Base-by-base conservation (phyloP, 441 rosid species). In the Hura crepitans region DNA sequence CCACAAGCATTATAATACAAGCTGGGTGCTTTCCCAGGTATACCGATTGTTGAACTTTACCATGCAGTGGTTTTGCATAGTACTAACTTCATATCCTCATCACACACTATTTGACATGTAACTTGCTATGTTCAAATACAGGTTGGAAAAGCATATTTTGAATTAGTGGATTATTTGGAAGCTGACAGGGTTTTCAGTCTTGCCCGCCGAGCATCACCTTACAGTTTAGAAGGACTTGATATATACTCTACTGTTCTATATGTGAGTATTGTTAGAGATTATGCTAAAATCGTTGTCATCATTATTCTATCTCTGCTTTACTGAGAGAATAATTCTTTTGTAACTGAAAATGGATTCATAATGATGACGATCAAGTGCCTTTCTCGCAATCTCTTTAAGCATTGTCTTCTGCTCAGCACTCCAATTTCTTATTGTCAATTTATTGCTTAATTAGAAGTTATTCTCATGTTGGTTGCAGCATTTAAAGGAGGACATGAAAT, bases 11-110 rank as follows among this genome's bases (percentile, higher is more conserved):
- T 90, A 92, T 81, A 90, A 83, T 72, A 92, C 99, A 50, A 90
- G 93, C 66, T 95, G 99, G 99, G 97, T 95, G 75, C 93, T 95
- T 79, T 86, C 92, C 62, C 97, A 90, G 97, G 99, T 95, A 83
- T 35, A 45, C 60, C 68, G 33, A 35, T 61, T 65, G 30, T 45
- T 65, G 55, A 43, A 55, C 22, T 17, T 27, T 42, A 50, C 20
- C 55, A 64, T 45, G 12, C 13, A 33, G 17, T 25, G 30, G 20
- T 17, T 20, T 23, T 62, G 17, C 33, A 14, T 46, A 22, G 17
- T 63, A 18, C 39, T 61, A 28, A 39, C 15, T 23, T 42, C 28
- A 49, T 8, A 20, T 66, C 42, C 39, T 61, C 2, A 23, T 53
- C 10, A 43, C 43, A 64, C 65, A 58, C 53, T 51, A 51, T 62